Evolutionary conservation across 257 asterid genomes (phyloP), one percentile per base, ranked within the genome.

Genomic region (Handroanthus guayacan): DNA sequence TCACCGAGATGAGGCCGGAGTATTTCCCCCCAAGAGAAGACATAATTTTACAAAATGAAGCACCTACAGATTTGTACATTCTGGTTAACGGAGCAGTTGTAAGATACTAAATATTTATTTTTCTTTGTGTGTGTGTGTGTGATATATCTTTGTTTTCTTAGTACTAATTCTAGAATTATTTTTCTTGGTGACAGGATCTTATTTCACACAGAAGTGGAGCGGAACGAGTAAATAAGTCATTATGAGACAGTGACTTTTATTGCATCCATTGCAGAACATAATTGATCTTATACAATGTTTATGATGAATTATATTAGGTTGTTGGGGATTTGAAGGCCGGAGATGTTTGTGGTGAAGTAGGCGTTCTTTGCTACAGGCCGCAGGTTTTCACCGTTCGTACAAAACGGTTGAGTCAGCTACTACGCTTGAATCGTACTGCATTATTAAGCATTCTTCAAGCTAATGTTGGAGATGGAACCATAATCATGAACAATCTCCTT

Each of bases 351-450:
- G 98, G 97, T 5, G 98, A 91, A 77, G 69, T 91, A 51, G 96
- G 94, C 3, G 94, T 88, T 58, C 94, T 93, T 57, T 91, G 98
- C 88, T 93, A 88, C 60, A 78, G 93, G 82, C 97, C 98, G 4
- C 97, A 89, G 57, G 84, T 85, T 12, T 86, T 90, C 63, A 91
- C 91, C 3, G 89, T 89, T 20, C 93, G 93, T 16, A 88, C 97
- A 4, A 93, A 88, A 83, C 87, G 94, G 69, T 66, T 89, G 82
- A 86, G 94, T 76, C 97, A 93, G 88, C 89, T 93, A 9, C 84
- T 93, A 47, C 84, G 98, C n/a, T 84, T 93, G 87, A 87, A 83
- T 64, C 97, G 97, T 2, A 75, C 91, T 55, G 80, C 92, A 5
- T 79, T 93, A 60, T 71, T 93, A 78, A 93, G 88, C 62, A 85